Percentiles rank a stretch among this genome's conserved stretches.
Evolutionary conservation across 768 basidiomycete genomes (phyloP).

Genomic region (Collybiopsis confluens): DNA sequence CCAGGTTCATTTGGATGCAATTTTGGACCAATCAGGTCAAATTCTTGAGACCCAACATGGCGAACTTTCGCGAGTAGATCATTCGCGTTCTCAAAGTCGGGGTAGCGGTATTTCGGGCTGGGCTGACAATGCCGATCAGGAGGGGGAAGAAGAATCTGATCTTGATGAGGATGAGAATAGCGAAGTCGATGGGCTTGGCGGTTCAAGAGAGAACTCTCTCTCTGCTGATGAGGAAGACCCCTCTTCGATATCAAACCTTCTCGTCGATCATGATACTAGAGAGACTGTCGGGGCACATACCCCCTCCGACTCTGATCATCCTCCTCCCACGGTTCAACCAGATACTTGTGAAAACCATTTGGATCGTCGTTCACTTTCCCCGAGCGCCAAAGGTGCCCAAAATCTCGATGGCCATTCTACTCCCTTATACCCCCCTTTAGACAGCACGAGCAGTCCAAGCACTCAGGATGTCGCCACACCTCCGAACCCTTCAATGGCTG

Average conservation of each 20-base stretch:
- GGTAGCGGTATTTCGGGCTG: conserved; percentile 44
- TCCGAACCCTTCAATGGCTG: not conserved
- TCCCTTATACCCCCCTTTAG: not conserved
- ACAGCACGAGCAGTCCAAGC: not conserved
- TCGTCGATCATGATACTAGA: no score
- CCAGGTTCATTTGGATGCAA: conserved; percentile 83
- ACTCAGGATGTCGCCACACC: not conserved
- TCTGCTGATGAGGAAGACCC: no score
- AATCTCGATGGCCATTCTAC: not conserved
- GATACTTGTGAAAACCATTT: no score
- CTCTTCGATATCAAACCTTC: no score
- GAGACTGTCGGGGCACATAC: no score
- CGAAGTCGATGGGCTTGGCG: conserved; percentile 18
- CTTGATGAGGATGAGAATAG: conserved; percentile 24
- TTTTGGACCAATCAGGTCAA: conserved; percentile 84
- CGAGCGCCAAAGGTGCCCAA: no score
- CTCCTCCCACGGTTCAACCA: no score
- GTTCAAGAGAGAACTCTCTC: not conserved
- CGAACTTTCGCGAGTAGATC: conserved; percentile 52
- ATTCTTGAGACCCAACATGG: conserved; percentile 81
- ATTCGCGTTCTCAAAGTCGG: conserved; percentile 48
- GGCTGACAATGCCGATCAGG: conserved; percentile 33
- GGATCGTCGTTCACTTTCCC: no score
- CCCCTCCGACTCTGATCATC: no score
- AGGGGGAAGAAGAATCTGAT: conserved; percentile 19